Percentiles rank a stretch among this genome's conserved stretches.
These are phyloP conservation scores for Camellia oleifera DNA, from an alignment of 179 eudicot species.

Conservation along the genomic window DNA sequence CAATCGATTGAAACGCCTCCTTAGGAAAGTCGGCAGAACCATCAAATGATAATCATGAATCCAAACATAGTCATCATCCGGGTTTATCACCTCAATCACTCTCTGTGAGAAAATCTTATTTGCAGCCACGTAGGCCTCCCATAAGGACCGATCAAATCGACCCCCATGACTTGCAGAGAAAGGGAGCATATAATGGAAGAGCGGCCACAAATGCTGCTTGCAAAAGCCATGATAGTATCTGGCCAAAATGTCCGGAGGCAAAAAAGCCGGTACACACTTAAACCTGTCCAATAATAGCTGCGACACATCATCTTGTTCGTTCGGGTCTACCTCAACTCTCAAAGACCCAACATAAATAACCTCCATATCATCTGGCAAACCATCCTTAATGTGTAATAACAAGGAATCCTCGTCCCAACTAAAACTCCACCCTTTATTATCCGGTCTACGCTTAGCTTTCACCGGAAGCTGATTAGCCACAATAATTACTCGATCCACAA, in stretches of 20 bases:
- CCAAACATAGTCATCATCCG: conserved; percentile 37
- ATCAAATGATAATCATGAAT: conserved; percentile 35
- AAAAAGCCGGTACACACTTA: conserved; percentile 23
- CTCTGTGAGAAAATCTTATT: conserved; percentile 31
- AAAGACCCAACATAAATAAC: conserved; percentile 23
- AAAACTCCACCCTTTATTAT: conserved; percentile 24
- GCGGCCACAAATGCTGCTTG: conserved; percentile 25
- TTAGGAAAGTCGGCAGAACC: conserved; percentile 36
- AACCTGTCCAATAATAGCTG: conserved; percentile 22
- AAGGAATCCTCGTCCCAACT: conserved; percentile 28
- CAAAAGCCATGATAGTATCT: conserved; percentile 23
- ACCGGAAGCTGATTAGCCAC: conserved; percentile 23
- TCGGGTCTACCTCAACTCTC: conserved; percentile 17
- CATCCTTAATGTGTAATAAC: conserved; percentile 22
- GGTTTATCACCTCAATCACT: conserved; percentile 36
- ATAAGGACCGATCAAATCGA: conserved; percentile 26
- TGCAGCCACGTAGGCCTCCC: conserved; percentile 36
- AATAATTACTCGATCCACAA: conserved; percentile 17
- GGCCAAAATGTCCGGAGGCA: conserved; percentile 17
- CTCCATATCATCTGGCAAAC: conserved; percentile 27
- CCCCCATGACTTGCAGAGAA: conserved; percentile 20
- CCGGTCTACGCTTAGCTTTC: conserved; percentile 25
- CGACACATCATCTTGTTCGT: conserved; percentile 21
- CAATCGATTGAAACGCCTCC: conserved; percentile 29
- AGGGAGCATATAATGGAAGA: conserved; percentile 23